A percentile compares a stretch with the other conserved stretches of the same genome.
Evolutionary conservation across 75 land plant species (phyloP).

Genomic region (Pinus tabuliformis): DNA sequence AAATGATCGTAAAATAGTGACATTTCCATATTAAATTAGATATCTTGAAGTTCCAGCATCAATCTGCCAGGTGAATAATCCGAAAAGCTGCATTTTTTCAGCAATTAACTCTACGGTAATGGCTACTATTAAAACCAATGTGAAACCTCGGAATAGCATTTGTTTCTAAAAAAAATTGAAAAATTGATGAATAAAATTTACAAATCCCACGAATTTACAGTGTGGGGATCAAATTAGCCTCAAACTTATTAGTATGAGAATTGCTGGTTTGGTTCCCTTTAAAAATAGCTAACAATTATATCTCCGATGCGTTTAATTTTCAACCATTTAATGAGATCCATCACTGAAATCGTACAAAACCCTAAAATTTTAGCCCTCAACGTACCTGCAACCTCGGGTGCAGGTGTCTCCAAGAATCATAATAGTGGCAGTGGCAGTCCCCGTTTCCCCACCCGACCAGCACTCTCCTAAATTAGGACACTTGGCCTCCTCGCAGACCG

Average conservation of each 20-base stretch:
- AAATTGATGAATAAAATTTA: neutral
- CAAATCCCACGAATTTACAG: neutral
- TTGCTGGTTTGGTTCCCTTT: too few species aligned
- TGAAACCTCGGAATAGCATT: neutral
- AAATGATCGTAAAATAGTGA: neutral
- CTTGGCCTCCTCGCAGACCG: constrained; percentile 95
- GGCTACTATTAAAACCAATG: too few species aligned
- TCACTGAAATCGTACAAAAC: too few species aligned
- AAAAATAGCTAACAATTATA: too few species aligned
- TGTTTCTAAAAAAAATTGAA: neutral
- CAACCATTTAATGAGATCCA: too few species aligned
- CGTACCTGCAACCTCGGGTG: constrained; percentile 92
- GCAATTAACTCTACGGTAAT: too few species aligned
- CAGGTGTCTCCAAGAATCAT: constrained; percentile 98
- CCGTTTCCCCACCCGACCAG: constrained; percentile 98
- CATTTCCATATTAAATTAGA: neutral
- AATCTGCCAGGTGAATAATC: too few species aligned
- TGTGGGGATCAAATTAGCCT: too few species aligned
- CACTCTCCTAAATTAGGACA: constrained; percentile 97
- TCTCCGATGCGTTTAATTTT: too few species aligned
- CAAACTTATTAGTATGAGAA: too few species aligned
- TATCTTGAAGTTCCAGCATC: too few species aligned
- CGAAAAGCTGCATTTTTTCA: too few species aligned
- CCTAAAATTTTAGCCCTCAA: neutral
- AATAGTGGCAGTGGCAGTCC: constrained; percentile 97